Conservation (phyloP, 805 yeast genomes). For the Jamesozyma jinghongensis region DNA sequence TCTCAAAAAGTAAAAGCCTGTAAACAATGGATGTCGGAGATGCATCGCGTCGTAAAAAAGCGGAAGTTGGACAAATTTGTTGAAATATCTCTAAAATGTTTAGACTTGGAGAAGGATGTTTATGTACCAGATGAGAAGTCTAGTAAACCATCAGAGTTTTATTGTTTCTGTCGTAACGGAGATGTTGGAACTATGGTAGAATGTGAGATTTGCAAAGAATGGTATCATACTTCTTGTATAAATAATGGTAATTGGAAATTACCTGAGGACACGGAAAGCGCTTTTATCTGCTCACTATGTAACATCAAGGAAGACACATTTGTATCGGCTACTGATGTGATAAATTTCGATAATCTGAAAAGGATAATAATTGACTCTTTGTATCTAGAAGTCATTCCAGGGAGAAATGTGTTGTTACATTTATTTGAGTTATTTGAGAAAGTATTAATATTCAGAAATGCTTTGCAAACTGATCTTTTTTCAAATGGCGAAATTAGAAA, state of each 20-base stretch:
- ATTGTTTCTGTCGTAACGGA: conserved; percentile 54
- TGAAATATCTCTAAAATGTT: conserved; percentile 10
- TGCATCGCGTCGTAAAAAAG: conserved; percentile 5
- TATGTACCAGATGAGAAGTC: conserved; percentile 5
- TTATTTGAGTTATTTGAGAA: conserved; percentile 10
- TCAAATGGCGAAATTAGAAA: conserved; percentile 13
- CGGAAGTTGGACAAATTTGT: conserved; percentile 4
- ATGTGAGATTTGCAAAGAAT: conserved; percentile 61
- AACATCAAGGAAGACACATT: conserved; percentile 22
- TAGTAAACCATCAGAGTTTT: conserved; percentile 17
- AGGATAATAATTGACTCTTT: conserved; percentile 12
- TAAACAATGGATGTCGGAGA: conserved; percentile 9
- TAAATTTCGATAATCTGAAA: conserved; percentile 14
- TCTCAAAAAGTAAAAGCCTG: conserved; percentile 8
- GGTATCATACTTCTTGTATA: conserved; percentile 61
- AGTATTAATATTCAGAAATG: conserved; percentile 11
- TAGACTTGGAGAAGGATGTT: conserved; percentile 19
- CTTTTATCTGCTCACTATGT: conserved; percentile 49
- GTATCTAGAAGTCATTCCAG: conserved; percentile 17
- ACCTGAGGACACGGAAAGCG: conserved; percentile 29
- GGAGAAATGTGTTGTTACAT: conserved; percentile 8
- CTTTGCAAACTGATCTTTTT: conserved; percentile 8
- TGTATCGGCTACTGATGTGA: background rate
- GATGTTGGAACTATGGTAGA: conserved; percentile 61
- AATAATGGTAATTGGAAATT: conserved; percentile 30